Percentiles rank a stretch among this genome's conserved stretches.
These are phyloP conservation scores for Pleochaeta shiraiana DNA, from an alignment of 2,329 filamentous ascomycete genomes.

Conservation along the genomic window DNA sequence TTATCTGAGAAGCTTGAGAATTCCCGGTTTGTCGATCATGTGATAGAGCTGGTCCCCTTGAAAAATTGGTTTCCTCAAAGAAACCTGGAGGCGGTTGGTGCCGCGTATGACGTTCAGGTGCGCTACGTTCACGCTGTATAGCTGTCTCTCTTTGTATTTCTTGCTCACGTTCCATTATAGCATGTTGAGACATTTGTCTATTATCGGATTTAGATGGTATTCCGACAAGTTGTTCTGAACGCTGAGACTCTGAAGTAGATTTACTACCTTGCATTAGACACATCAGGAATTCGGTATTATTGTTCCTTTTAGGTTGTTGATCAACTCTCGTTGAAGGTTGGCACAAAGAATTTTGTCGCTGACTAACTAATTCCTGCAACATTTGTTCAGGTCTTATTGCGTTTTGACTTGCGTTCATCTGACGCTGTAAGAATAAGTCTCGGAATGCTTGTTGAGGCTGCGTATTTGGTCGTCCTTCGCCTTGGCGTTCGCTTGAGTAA, in stretches of 20 bases:
- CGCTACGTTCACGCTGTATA: conserved; percentile 14
- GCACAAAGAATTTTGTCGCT: conserved; percentile 33
- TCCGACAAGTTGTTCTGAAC: conserved; percentile 31
- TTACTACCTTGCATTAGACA: conserved; percentile 49
- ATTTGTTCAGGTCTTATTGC: conserved; percentile 33
- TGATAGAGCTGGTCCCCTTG: conserved; percentile 13
- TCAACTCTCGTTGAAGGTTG: conserved; percentile 28
- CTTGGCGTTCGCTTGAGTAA: conserved; percentile 16
- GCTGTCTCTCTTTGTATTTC: conserved; percentile 15
- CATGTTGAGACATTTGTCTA: conserved; percentile 24
- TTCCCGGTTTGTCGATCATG: conserved; percentile 14
- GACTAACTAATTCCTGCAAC: conserved; percentile 35
- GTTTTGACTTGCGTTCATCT: conserved; percentile 19
- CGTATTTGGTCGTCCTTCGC: conserved; percentile 12
- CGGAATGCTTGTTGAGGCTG: conserved; percentile 22
- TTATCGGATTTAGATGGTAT: conserved; percentile 18
- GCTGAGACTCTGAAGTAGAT: conserved; percentile 26
- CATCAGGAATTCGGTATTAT: conserved; percentile 67
- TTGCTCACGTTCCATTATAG: conserved; percentile 21
- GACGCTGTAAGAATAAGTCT: conserved; percentile 29
- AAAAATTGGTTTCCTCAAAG: conserved; percentile 15
- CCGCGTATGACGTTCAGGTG: conserved; percentile 21
- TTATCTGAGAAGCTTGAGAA: conserved; percentile 37
- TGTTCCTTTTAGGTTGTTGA: conserved; percentile 22
- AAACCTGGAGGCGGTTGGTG: conserved; percentile 16